Percentiles rank a stretch among this genome's conserved stretches.
phyloP scores from a whole-genome alignment of 2,329 filamentous ascomycete genomes.

The Aspergillus ochraceoroseus region DNA sequence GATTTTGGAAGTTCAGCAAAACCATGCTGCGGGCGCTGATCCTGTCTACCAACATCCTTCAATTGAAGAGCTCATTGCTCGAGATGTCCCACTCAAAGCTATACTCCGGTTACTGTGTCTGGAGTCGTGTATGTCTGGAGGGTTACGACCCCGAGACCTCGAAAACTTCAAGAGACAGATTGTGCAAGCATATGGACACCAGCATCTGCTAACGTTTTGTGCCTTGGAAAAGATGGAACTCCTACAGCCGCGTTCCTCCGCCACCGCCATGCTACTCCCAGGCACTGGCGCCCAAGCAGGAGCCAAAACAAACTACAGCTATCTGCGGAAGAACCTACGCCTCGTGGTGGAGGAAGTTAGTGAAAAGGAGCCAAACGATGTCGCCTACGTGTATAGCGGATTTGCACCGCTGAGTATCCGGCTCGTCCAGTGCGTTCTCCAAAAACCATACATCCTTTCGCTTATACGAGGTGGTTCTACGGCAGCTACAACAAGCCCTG shows the following conservation, averaged over 20 bases:
- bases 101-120: conserved; percentile 82
- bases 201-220: conserved; percentile 85
- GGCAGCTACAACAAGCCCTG: conserved; percentile 44
- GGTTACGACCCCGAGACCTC: conserved; percentile 80
- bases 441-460: conserved; percentile 76
- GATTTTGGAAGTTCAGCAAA: conserved; percentile 89
- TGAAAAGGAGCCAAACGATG: conserved; percentile 87
- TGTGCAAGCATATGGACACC: conserved; percentile 88
- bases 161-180: conserved; percentile 85
- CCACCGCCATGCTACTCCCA: conserved; percentile 74
- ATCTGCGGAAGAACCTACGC: conserved; percentile 76
- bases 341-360: conserved; percentile 96
- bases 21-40: conserved; percentile 84
- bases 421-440: conserved; percentile 84
- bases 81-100: conserved; percentile 73
- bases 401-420: conserved; percentile 91
- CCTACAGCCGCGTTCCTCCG: conserved; percentile 70
- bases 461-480: conserved; percentile 61
- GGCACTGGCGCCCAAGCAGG: conserved; percentile 61
- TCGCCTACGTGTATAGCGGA: conserved; percentile 96
- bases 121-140: conserved; percentile 84
- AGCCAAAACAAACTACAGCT: conserved; percentile 82
- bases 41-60: conserved; percentile 82
- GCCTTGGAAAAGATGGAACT: conserved; percentile 86
- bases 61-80: conserved; percentile 91